Evolutionary conservation across 1,284 basidiomycete genomes (phyloP).

Genomic region (Trichosporon sp.): DNA sequence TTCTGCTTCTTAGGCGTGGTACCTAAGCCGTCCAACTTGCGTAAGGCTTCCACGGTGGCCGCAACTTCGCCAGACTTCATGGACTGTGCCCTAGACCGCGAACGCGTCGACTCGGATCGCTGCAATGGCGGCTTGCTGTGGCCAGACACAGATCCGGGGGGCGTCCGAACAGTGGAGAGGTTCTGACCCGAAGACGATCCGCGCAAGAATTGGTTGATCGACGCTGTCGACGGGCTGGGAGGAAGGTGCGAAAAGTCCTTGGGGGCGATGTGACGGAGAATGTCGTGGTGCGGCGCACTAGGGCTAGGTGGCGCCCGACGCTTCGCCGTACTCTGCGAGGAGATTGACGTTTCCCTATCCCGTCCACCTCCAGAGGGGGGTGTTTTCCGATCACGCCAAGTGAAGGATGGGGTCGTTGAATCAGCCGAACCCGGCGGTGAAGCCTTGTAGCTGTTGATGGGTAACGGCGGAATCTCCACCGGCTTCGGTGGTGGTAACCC

Average conservation of each 20-base stretch:
- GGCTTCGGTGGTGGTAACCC: constrained; percentile 7
- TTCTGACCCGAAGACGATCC: constrained; percentile 53
- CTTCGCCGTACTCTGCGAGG: constrained; percentile 2
- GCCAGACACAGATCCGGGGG: constrained; percentile 41
- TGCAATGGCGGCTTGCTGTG: constrained; percentile 5
- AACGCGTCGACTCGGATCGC: constrained; percentile 20
- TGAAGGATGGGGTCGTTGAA: constrained; percentile 22
- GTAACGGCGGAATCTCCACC: constrained; percentile 15
- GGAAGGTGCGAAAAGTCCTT: constrained; percentile 81
- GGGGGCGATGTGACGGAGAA: constrained; percentile 50
- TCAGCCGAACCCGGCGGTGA: constrained; percentile 37
- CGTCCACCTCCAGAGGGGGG: constrained; percentile 24
- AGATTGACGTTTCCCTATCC: constrained; percentile 4
- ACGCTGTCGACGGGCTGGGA: constrained; percentile 75
- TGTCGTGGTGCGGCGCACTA: constrained; percentile 44
- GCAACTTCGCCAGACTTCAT: constrained; percentile 56
- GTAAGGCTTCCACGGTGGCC: constrained; percentile 81
- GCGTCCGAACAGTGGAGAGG: constrained; percentile 44
- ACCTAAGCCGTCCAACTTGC: constrained; percentile 86
- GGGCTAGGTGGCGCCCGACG: constrained; percentile 24
- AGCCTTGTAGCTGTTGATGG: constrained; percentile 17
- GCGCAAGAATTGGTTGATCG: constrained; percentile 74
- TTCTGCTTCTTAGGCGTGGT: constrained; percentile 59
- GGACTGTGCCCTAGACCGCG: constrained; percentile 12
- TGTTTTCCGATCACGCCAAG: constrained; percentile 31